Percentiles rank a stretch among this genome's conserved stretches.
These are phyloP conservation scores for Cardamine occulta DNA, from an alignment of 345 rosid genomes.

Conservation along the genomic window DNA sequence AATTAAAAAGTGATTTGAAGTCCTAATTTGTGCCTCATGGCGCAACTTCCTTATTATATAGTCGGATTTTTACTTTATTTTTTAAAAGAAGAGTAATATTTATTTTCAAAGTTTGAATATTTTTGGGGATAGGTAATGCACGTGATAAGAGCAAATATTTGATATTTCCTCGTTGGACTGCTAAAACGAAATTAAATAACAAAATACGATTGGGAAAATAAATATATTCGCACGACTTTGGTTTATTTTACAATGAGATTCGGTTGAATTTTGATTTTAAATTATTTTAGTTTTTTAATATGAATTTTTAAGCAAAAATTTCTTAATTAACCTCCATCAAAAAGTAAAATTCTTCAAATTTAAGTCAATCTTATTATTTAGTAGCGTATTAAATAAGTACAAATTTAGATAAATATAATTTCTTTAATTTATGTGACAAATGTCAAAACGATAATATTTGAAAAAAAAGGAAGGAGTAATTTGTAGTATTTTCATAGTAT, in stretches of 20 bases:
- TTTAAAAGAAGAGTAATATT: background rate
- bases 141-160: slow-evolving; percentile 34
- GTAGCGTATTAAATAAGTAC: too few relatives aligned
- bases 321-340: too few relatives aligned
- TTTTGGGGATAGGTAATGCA: slow-evolving; percentile 11
- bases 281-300: too few relatives aligned
- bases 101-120: slow-evolving; percentile 5
- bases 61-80: background rate
- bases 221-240: slow-evolving; percentile 4
- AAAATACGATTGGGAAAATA: background rate
- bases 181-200: slow-evolving; percentile 8
- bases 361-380: too few relatives aligned
- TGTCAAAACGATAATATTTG: too few relatives aligned
- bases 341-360: too few relatives aligned
- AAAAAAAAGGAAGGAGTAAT: too few relatives aligned
- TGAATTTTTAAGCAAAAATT: too few relatives aligned
- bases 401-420: too few relatives aligned
- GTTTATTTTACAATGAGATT: background rate
- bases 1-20: slow-evolving; percentile 10
- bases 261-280: background rate
- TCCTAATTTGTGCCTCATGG: slow-evolving; percentile 27
- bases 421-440: too few relatives aligned
- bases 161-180: slow-evolving; percentile 29
- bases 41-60: slow-evolving; percentile 27
- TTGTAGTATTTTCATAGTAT: too few relatives aligned